These are phyloP conservation scores for Bipolaris sorokiniana DNA, from an alignment of 2,329 filamentous ascomycete species.

Conservation along the genomic window DNA sequence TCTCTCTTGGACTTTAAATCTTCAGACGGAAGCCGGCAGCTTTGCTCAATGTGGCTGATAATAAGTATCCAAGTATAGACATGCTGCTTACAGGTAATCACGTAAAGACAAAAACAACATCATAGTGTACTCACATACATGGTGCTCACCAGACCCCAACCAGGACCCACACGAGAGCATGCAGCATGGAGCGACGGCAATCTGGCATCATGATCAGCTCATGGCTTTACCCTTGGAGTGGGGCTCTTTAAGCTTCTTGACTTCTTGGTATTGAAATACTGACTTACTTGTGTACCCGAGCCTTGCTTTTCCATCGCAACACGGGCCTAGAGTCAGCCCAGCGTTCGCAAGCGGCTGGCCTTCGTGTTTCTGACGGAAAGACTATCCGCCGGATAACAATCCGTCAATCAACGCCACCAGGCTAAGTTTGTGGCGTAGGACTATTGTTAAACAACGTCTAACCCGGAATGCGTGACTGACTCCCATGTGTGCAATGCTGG, in stretches of 20 bases:
- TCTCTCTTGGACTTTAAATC: too few species aligned
- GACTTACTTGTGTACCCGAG: not conserved
- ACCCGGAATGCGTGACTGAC: not conserved
- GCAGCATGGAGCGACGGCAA: not conserved
- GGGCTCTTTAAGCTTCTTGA: constrained; percentile 6
- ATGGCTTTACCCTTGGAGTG: not conserved
- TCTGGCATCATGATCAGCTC: not conserved
- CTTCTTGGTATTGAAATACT: not conserved
- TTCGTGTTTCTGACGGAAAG: not conserved
- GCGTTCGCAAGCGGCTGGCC: not conserved
- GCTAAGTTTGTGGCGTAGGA: not conserved
- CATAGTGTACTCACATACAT: not conserved
- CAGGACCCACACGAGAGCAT: not conserved
- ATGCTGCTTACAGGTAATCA: not conserved
- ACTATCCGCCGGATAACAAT: not conserved
- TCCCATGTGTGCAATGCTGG: not conserved
- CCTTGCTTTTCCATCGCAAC: not conserved
- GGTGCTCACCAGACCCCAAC: not conserved
- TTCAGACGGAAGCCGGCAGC: too few species aligned
- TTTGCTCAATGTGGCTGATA: not conserved
- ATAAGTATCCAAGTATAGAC: not conserved
- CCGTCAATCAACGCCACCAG: not conserved
- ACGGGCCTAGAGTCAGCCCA: not conserved
- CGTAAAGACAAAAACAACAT: not conserved
- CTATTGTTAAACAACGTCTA: not conserved